Conservation (phyloP, 169 alveolate species). For the Eimeria maxima region DNA sequence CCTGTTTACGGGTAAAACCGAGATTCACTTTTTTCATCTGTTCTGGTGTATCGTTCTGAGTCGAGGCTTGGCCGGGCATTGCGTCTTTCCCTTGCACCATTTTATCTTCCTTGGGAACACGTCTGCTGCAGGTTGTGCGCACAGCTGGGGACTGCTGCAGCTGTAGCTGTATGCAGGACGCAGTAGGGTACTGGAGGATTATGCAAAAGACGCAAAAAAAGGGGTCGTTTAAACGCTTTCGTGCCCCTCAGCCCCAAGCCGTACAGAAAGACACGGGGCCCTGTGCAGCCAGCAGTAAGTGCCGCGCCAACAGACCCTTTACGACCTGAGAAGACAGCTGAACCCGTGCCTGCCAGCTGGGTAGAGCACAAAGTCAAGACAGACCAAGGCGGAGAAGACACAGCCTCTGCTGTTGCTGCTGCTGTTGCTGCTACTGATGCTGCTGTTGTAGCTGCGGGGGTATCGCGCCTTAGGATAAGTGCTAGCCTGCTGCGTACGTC, state of each 20-base stretch:
- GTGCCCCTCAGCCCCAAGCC: not conserved
- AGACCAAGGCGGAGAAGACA: not conserved
- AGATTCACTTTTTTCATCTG: not conserved
- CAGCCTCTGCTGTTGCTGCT: slow-evolving; percentile 46
- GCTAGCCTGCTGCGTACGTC: not conserved
- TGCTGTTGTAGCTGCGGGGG: slow-evolving; percentile 42
- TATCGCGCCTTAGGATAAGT: not conserved
- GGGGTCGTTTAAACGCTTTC: not conserved
- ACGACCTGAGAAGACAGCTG: not conserved
- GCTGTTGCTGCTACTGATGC: slow-evolving; percentile 28
- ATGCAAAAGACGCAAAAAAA: not conserved
- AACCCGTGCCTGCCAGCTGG: not conserved
- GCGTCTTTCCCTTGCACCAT: slow-evolving; percentile 31
- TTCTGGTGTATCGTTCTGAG: slow-evolving; percentile 3
- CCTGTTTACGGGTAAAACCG: not conserved
- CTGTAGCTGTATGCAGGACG: not conserved
- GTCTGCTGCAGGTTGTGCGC: not conserved
- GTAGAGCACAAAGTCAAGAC: not conserved
- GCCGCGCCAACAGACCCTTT: not conserved
- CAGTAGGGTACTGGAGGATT: not conserved
- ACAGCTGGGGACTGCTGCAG: not conserved
- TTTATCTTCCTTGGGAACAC: not conserved
- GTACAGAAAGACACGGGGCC: not conserved
- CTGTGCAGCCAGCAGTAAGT: not conserved
- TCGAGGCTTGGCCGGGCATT: not conserved